Conservation (phyloP, 345 rosid species). For the Rhodomyrtus tomentosa region DNA sequence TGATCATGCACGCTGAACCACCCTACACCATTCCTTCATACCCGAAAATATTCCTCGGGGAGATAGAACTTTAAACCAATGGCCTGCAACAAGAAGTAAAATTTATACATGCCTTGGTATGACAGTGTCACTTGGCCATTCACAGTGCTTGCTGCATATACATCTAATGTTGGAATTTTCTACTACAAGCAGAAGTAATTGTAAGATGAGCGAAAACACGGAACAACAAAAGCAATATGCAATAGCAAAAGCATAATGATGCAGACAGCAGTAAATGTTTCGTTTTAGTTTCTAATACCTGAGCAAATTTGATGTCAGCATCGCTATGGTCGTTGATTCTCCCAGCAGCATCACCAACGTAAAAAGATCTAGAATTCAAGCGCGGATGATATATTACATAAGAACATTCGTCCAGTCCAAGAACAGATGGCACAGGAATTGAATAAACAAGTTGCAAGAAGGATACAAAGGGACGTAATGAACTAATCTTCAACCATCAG, state of each 20-base stretch:
- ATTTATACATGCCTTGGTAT: not conserved
- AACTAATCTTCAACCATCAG: not conserved
- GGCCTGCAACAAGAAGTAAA: slow-evolving; percentile 34
- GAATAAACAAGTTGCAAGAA: not conserved
- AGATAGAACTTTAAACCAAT: slow-evolving; percentile 59
- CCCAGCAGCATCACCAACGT: slow-evolving; percentile 98
- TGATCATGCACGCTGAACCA: not conserved
- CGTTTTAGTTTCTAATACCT: slow-evolving; percentile 20
- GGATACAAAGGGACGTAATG: not conserved
- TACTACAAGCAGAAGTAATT: not conserved
- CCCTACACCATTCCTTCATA: not conserved
- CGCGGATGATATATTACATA: not conserved
- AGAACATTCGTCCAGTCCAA: not conserved
- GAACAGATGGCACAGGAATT: not conserved
- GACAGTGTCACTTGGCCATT: not conserved
- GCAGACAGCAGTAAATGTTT: not conserved
- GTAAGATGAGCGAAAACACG: not conserved
- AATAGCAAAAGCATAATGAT: not conserved
- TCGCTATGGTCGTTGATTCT: slow-evolving; percentile 74
- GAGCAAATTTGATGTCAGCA: slow-evolving; percentile 78
- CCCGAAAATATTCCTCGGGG: slow-evolving; percentile 63
- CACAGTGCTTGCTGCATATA: not conserved
- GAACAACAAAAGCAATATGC: not conserved
- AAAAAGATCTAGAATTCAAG: slow-evolving; percentile 55
- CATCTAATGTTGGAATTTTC: not conserved